phyloP scores from a whole-genome alignment of 257 asterid species.

The Echium plantagineum region DNA sequence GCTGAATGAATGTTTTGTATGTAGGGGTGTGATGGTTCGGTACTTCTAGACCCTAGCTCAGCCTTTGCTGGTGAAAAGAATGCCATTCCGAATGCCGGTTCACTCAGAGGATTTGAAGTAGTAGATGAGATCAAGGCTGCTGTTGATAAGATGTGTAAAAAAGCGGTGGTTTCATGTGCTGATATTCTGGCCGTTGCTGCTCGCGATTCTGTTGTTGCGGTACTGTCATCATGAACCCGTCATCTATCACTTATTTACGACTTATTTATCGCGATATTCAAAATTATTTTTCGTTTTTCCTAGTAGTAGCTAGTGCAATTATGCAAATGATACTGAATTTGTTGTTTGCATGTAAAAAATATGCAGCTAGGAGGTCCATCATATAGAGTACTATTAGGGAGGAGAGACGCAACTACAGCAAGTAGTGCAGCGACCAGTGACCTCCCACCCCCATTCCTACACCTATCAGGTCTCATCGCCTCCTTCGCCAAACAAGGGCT shows the following conservation, averaged over 20 bases:
- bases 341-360: not conserved
- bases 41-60: slow-evolving; percentile 28
- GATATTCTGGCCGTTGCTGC: slow-evolving; percentile 45
- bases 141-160: slow-evolving; percentile 30
- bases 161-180: slow-evolving; percentile 34
- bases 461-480: slow-evolving; percentile 23
- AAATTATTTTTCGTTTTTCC: too few relatives aligned
- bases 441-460: slow-evolving; percentile 31
- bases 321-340: not conserved
- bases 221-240: too few relatives aligned
- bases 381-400: slow-evolving; percentile 37
- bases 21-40: slow-evolving; percentile 50
- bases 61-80: slow-evolving; percentile 29
- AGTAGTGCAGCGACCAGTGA: slow-evolving; percentile 22
- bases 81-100: slow-evolving; percentile 26
- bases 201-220: slow-evolving; percentile 8
- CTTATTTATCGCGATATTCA: too few relatives aligned
- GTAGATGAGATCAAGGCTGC: slow-evolving; percentile 32
- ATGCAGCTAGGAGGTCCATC: slow-evolving; percentile 38
- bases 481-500: slow-evolving; percentile 28
- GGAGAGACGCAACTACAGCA: slow-evolving; percentile 45
- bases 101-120: slow-evolving; percentile 40
- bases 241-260: too few relatives aligned
- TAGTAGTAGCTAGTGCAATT: too few relatives aligned
- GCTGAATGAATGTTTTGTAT: too few relatives aligned